These are phyloP conservation scores for Canariomyces notabilis DNA, from an alignment of 2,329 filamentous ascomycete genomes.

Conservation along the genomic window DNA sequence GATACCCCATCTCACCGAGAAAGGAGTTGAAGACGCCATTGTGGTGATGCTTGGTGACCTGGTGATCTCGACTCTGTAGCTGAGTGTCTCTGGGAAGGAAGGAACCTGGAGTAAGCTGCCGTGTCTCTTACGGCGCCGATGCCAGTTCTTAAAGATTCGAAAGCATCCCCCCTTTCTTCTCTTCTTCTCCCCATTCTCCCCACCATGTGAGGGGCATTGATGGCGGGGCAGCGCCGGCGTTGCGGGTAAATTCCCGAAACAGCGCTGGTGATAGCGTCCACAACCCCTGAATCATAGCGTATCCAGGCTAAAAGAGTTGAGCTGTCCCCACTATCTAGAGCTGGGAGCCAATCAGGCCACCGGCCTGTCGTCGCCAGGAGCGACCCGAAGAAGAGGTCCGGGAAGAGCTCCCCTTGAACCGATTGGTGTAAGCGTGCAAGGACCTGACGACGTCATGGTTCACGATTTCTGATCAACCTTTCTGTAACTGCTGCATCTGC, in stretches of 20 bases:
- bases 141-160: constrained; percentile 11
- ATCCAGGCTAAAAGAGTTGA: constrained; percentile 6
- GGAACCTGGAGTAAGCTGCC: background rate
- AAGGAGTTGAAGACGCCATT: constrained; percentile 36
- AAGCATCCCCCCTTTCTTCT: constrained; percentile 2
- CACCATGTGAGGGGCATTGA: constrained; percentile 9
- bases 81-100: background rate
- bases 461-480: background rate
- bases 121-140: constrained; percentile 5
- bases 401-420: constrained; percentile 17
- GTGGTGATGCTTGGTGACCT: background rate
- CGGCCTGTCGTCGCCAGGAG: background rate
- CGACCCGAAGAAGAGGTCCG: constrained; percentile 3
- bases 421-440: constrained; percentile 8
- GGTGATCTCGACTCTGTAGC: background rate
- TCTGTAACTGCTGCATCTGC: background rate
- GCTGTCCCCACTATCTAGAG: constrained; percentile 1
- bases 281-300: constrained; percentile 1
- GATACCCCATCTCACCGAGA: constrained; percentile 54
- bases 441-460: constrained; percentile 13
- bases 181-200: constrained; percentile 11
- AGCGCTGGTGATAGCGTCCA: constrained; percentile 9
- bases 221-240: constrained; percentile 23
- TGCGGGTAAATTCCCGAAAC: constrained; percentile 26
- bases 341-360: constrained; percentile 8